Percentiles rank a stretch among this genome's conserved stretches.
Conservation (phyloP, 1,139 yeast species). For the Blastobotrys serpentis region DNA sequence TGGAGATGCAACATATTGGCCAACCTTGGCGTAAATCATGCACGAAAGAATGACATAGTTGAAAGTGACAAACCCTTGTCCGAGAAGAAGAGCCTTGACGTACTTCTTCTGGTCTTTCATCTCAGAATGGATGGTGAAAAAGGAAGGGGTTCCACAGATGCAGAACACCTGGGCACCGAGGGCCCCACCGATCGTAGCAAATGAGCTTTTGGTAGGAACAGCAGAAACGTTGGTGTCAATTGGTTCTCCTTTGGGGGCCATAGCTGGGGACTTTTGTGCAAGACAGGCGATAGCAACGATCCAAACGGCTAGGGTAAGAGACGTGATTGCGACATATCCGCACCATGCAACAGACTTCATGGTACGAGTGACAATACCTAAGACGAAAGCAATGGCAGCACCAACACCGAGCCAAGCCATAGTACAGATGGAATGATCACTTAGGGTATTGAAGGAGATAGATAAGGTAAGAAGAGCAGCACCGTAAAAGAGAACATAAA, state of each 20-base stretch:
- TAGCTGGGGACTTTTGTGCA: constrained; percentile 15
- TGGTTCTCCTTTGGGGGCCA: constrained; percentile 11
- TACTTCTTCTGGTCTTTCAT: constrained; percentile 15
- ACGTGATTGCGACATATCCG: constrained; percentile 15
- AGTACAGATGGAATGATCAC: constrained; percentile 14
- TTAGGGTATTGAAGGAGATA: constrained; percentile 14
- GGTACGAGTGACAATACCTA: constrained; percentile 12
- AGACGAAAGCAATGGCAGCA: constrained; percentile 8
- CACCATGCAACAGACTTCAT: constrained; percentile 16
- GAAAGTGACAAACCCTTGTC: constrained; percentile 15
- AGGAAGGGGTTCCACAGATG: constrained; percentile 14
- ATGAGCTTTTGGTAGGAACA: constrained; percentile 9
- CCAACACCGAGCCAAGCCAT: constrained; percentile 15
- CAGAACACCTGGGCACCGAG: constrained; percentile 15
- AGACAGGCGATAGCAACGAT: constrained; percentile 17
- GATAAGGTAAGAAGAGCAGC: constrained; percentile 13
- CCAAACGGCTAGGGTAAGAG: constrained; percentile 15
- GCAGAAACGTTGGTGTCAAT: constrained; percentile 8
- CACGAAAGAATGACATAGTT: constrained; percentile 14
- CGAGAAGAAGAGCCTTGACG: constrained; percentile 11
- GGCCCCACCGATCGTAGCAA: constrained; percentile 14
- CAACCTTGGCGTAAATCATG: constrained; percentile 16
- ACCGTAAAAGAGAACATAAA: constrained; percentile 13
- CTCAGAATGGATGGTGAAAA: constrained; percentile 18
- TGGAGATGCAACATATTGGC: constrained; percentile 17